Conservation (phyloP, 202 grass and related monocot genomes). For the Hordeum pubiflorum region DNA sequence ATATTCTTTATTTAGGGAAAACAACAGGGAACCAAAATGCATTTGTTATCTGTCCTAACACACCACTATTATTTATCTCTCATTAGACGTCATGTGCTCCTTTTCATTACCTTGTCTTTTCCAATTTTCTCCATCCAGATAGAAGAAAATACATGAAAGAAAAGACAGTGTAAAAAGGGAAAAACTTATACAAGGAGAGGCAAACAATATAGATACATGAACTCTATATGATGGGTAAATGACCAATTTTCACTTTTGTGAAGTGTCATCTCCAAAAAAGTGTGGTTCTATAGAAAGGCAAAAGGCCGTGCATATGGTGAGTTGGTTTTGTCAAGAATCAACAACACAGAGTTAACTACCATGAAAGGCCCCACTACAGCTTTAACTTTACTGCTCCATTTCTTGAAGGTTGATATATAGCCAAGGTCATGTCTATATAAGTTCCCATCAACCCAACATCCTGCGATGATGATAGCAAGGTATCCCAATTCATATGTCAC, state of each 20-base stretch:
- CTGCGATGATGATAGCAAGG: neutral
- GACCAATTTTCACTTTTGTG: neutral
- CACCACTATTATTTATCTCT: too few relatives aligned
- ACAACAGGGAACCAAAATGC: too few relatives aligned
- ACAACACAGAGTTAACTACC: neutral
- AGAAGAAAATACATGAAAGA: too few relatives aligned
- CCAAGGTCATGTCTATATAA: neutral
- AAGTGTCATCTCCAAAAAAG: neutral
- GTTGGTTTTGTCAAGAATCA: neutral
- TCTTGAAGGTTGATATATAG: neutral
- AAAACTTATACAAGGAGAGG: too few relatives aligned
- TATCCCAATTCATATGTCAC: neutral
- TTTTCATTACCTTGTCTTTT: too few relatives aligned
- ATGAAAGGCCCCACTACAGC: neutral
- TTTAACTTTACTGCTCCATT: neutral
- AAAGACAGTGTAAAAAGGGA: too few relatives aligned
- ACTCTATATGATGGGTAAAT: too few relatives aligned
- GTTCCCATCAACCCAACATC: neutral
- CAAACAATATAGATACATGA: too few relatives aligned
- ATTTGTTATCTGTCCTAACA: too few relatives aligned
- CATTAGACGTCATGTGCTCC: too few relatives aligned
- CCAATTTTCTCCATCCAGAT: too few relatives aligned
- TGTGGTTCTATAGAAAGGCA: neutral
- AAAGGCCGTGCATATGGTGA: neutral
- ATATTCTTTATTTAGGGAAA: too few relatives aligned